These are phyloP conservation scores for Withania somnifera DNA, from an alignment of 305 asterid genomes.

Conservation along the genomic window DNA sequence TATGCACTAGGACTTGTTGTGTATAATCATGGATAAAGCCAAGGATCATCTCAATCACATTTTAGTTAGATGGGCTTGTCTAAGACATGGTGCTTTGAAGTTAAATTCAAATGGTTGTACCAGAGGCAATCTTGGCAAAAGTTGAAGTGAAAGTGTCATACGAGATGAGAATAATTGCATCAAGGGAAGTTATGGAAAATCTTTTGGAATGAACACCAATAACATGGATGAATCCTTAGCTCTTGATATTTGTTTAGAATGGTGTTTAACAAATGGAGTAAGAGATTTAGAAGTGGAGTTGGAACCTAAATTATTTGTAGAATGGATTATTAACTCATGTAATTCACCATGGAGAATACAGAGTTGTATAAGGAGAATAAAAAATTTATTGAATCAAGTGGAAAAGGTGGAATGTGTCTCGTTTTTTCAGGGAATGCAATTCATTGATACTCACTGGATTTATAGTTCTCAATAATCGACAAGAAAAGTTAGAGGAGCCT, in stretches of 20 bases:
- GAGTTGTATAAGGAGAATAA: too few relatives aligned
- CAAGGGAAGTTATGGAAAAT: neutral
- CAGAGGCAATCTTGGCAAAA: neutral
- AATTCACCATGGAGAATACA: neutral
- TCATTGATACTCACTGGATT: neutral
- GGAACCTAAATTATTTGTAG: neutral
- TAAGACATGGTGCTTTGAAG: neutral
- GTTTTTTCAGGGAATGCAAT: neutral
- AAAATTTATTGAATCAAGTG: neutral
- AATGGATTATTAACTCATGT: neutral
- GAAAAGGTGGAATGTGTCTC: neutral
- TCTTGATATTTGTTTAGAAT: neutral
- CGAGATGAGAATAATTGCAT: neutral
- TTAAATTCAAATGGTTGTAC: neutral
- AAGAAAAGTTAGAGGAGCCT: neutral
- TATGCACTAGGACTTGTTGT: too few relatives aligned
- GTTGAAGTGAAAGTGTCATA: neutral
- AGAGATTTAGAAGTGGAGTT: neutral
- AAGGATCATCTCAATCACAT: neutral
- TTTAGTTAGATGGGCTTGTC: neutral
- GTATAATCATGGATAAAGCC: neutral
- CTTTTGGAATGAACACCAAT: neutral
- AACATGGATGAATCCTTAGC: neutral
- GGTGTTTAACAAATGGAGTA: neutral
- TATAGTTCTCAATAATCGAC: neutral